Percentiles rank a stretch among this genome's conserved stretches.
Conservation (phyloP, 176 grass and related monocot species). For the Dendrocalamus sinicus region DNA sequence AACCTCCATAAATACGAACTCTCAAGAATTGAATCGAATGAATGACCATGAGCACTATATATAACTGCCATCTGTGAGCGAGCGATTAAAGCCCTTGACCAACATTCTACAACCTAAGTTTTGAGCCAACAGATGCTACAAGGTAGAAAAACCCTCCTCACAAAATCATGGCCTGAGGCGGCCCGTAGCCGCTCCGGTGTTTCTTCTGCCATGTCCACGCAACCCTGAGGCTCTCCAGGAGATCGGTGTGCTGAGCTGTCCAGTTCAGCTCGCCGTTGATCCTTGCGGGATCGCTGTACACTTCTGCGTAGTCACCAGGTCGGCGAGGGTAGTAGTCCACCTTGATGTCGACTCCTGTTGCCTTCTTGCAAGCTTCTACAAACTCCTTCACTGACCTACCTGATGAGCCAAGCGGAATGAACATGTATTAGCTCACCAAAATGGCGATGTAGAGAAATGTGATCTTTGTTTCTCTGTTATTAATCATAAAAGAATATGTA, state of each 20-base stretch:
- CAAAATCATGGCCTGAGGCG: constrained; percentile 56
- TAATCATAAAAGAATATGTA: background rate
- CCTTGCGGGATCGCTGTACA: constrained; percentile 77
- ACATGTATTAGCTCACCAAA: background rate
- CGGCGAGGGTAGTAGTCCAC: constrained; percentile 73
- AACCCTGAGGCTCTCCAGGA: constrained; percentile 74
- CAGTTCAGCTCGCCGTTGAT: constrained; percentile 85
- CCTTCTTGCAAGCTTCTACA: constrained; percentile 88
- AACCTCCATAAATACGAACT: constrained; percentile 32
- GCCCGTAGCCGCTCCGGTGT: constrained; percentile 66
- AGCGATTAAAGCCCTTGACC: constrained; percentile 40
- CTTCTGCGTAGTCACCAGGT: constrained; percentile 86
- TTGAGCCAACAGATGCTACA: constrained; percentile 24
- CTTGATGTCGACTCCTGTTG: constrained; percentile 79
- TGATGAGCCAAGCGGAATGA: background rate
- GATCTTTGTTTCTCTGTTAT: background rate
- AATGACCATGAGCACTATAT: constrained; percentile 47
- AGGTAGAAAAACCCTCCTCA: constrained; percentile 32
- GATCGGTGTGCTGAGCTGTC: constrained; percentile 73
- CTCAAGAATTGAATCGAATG: constrained; percentile 43
- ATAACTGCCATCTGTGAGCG: constrained; percentile 43
- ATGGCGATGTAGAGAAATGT: background rate
- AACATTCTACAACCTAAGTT: constrained; percentile 48
- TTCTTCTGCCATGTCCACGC: constrained; percentile 86
- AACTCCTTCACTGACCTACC: constrained; percentile 95